Percentiles rank a stretch among this genome's conserved stretches.
Conservation (phyloP, 2,329 filamentous ascomycete genomes). For the Microdochium nivale region DNA sequence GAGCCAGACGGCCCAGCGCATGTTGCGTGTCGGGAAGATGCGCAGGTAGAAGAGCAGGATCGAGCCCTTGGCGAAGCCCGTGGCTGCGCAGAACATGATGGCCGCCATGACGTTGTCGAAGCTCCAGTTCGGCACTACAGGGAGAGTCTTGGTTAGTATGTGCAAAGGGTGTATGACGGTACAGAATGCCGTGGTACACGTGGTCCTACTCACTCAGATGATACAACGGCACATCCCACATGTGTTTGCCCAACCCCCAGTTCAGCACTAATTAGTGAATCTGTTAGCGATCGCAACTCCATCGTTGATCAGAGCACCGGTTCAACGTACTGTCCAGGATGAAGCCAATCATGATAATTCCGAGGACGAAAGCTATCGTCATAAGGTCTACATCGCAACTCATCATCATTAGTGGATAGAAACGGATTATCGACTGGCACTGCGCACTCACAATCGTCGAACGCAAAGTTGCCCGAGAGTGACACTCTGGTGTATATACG, state of each 20-base stretch:
- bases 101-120: conserved; percentile 9
- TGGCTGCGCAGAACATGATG: conserved; percentile 10
- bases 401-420: no score
- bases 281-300: not conserved
- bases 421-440: not conserved
- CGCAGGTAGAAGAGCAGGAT: conserved; percentile 16
- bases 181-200: conserved; percentile 2
- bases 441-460: conserved; percentile 9
- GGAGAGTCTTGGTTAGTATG: not conserved
- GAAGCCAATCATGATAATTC: conserved; percentile 2
- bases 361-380: conserved; percentile 2
- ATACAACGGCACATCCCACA: conserved; percentile 11
- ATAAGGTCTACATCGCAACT: conserved; percentile 3
- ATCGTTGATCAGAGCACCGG: not conserved
- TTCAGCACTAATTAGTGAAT: conserved; percentile 8
- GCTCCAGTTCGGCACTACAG: conserved; percentile 3
- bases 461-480: conserved; percentile 6
- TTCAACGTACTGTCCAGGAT: conserved; percentile 5
- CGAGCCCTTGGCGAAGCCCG: conserved; percentile 14
- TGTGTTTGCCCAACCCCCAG: conserved; percentile 9
- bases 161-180: conserved; percentile 3
- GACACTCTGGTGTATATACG: conserved; percentile 8
- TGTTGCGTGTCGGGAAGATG: conserved; percentile 13
- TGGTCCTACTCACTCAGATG: not conserved
- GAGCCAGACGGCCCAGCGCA: conserved; percentile 11